Evolutionary conservation across 495 filamentous ascomycete species (phyloP).

Genomic region (Penicillium herquei): DNA sequence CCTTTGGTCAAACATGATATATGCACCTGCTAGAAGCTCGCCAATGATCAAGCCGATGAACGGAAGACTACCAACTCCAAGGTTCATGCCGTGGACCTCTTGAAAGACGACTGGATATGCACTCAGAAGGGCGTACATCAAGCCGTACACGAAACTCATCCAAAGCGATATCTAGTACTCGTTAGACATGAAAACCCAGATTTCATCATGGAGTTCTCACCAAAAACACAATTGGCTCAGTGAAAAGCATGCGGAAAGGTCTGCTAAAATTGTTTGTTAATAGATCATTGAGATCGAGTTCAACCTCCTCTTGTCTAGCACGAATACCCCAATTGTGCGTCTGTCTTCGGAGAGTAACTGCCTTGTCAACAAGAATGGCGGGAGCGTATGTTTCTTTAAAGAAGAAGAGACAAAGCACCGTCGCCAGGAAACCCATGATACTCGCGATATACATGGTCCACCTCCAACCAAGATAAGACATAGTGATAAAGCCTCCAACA

Average conservation of each 20-base stretch:
- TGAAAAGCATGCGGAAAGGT: constrained; percentile 47
- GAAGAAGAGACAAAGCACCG: constrained; percentile 29
- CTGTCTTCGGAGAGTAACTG: constrained; percentile 36
- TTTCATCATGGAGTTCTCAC: neutral
- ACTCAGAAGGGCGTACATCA: constrained; percentile 41
- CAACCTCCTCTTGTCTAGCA: constrained; percentile 48
- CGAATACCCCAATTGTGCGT: constrained; percentile 51
- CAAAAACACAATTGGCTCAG: constrained; percentile 37
- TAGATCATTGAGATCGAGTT: constrained; percentile 41
- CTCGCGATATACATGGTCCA: constrained; percentile 48
- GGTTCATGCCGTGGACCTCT: constrained; percentile 35
- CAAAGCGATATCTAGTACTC: constrained; percentile 40
- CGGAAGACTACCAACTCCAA: constrained; percentile 36
- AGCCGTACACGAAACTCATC: constrained; percentile 47
- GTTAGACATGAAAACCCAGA: constrained; percentile 14
- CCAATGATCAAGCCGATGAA: constrained; percentile 44
- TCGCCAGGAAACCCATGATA: constrained; percentile 39
- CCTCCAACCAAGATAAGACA: constrained; percentile 45
- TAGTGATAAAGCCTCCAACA: constrained; percentile 43
- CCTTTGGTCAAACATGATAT: constrained; percentile 25
- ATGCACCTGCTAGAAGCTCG: constrained; percentile 31
- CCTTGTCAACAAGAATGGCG: constrained; percentile 38
- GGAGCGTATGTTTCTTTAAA: constrained; percentile 42
- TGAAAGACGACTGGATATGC: constrained; percentile 45
- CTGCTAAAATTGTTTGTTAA: constrained; percentile 43